Conservation (phyloP, 305 asterid genomes). For the Fraxinus sp. region DNA sequence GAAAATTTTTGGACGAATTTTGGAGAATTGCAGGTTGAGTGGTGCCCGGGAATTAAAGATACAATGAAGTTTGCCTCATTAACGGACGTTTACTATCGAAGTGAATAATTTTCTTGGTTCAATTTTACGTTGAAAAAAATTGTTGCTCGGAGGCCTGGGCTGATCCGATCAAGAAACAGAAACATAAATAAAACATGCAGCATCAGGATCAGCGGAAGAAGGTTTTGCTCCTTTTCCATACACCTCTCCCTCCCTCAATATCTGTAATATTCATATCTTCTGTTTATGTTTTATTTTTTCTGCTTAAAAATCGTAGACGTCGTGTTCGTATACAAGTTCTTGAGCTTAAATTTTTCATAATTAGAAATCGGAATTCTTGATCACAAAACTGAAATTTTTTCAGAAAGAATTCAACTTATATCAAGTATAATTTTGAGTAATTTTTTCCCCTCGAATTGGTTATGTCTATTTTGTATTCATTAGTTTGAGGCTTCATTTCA, state of each 20-base stretch:
- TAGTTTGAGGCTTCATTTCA: constrained; percentile 7
- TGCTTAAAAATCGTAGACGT: background rate
- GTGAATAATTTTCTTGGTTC: constrained; percentile 8
- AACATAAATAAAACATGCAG: background rate
- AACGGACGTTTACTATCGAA: too few species aligned
- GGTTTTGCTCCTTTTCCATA: background rate
- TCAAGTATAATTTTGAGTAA: constrained; percentile 1
- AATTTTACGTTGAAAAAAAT: constrained; percentile 4
- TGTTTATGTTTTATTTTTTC: background rate
- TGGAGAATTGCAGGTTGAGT: constrained; percentile 13
- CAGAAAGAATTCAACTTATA: background rate
- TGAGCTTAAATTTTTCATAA: background rate
- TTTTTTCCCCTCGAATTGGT: background rate
- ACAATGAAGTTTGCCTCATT: constrained; percentile 13
- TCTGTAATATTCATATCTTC: background rate
- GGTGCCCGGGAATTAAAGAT: constrained; percentile 7
- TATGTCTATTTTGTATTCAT: background rate
- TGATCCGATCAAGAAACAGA: background rate
- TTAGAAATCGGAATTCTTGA: constrained; percentile 5
- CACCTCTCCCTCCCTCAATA: background rate
- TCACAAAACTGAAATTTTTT: background rate
- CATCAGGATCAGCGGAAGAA: constrained; percentile 9
- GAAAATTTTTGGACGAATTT: constrained; percentile 2
- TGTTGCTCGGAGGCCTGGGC: background rate
- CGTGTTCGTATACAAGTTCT: background rate